Percentiles rank a stretch among this genome's conserved stretches.
These are phyloP conservation scores for Canavalia gladiata DNA, from an alignment of 306 rosid species.

Conservation along the genomic window DNA sequence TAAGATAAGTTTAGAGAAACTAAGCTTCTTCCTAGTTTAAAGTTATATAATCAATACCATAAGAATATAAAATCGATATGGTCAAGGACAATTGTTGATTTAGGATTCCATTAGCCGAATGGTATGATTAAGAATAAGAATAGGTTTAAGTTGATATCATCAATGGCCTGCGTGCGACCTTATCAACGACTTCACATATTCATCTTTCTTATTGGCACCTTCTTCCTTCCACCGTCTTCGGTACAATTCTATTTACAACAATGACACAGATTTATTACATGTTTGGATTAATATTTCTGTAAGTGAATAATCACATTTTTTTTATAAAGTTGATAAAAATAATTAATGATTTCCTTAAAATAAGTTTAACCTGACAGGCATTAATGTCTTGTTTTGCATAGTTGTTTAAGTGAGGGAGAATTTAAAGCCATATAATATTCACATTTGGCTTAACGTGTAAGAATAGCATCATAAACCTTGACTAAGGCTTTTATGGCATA, in stretches of 20 bases:
- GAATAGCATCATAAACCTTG: neutral
- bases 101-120: conserved; percentile 27
- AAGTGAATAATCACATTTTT: no score
- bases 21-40: no score
- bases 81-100: neutral
- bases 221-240: neutral
- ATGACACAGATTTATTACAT: neutral
- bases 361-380: no score
- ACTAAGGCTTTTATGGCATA: no score
- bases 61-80: neutral
- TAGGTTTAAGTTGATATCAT: conserved; percentile 19
- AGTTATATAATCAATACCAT: neutral
- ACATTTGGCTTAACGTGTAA: neutral
- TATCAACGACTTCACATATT: conserved; percentile 6
- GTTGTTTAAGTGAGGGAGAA: neutral
- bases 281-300: no score
- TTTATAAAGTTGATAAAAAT: no score
- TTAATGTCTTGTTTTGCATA: neutral
- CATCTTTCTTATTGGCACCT: neutral
- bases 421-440: neutral
- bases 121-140: neutral
- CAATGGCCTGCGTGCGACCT: conserved; percentile 5
- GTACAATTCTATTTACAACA: conserved; percentile 16
- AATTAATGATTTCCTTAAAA: no score
- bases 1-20: no score